A percentile compares a stretch with the other conserved stretches of the same genome.
Evolutionary conservation across 176 grass and related monocot species (phyloP).

Genomic region (Eragrostis curvula): DNA sequence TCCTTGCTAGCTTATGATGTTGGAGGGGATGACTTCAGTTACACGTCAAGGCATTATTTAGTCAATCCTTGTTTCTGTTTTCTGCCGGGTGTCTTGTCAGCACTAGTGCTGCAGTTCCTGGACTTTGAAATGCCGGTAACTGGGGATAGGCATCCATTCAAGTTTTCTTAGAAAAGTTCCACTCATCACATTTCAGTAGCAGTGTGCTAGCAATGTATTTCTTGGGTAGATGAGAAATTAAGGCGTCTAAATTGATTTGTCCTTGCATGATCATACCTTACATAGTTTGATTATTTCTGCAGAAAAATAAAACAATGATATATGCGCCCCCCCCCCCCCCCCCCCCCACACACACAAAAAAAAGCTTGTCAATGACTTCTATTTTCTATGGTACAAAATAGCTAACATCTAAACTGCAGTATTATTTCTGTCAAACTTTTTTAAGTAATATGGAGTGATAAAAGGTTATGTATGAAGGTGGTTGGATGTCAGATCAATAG

Average conservation of each 20-base stretch:
- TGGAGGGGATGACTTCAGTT: conserved; percentile 17
- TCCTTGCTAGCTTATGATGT: conserved; percentile 33
- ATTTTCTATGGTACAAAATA: background rate
- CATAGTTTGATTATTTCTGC: background rate
- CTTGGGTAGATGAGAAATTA: conserved; percentile 37
- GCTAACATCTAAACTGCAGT: too few species aligned
- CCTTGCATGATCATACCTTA: conserved; percentile 11
- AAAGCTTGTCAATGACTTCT: background rate
- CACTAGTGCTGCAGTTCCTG: conserved; percentile 24
- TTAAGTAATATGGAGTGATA: conserved; percentile 2
- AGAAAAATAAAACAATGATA: background rate
- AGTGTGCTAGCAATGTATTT: conserved; percentile 27
- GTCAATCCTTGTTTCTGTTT: conserved; percentile 25
- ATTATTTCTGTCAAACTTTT: background rate
- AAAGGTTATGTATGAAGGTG: background rate
- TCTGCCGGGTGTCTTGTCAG: conserved; percentile 10
- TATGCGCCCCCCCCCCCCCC: too few species aligned
- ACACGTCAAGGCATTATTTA: conserved; percentile 23
- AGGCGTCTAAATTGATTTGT: conserved; percentile 8
- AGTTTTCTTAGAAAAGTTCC: conserved; percentile 12
- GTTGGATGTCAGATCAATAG: conserved; percentile 24
- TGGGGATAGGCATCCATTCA: conserved; percentile 16
- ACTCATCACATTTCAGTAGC: conserved; percentile 3
- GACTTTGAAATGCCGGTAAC: conserved; percentile 17
- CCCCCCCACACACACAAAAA: too few species aligned